Percentiles rank a stretch among this genome's conserved stretches.
phyloP scores from a whole-genome alignment of 352 stramenopile species.

The Pythium vanterpoolii region DNA sequence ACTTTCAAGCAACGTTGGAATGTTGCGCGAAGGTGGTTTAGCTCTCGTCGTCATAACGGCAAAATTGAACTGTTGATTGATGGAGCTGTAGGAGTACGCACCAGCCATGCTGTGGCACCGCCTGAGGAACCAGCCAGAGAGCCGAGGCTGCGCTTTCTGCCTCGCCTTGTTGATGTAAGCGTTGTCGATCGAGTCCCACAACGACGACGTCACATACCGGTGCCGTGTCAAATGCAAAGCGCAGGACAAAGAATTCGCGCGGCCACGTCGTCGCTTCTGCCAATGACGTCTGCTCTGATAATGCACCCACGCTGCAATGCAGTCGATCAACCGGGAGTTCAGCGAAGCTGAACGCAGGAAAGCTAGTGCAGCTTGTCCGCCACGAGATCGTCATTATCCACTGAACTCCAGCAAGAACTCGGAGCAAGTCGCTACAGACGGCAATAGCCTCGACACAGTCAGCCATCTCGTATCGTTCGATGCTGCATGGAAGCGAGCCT shows the following conservation, averaged over 20 bases:
- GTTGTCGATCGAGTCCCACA: background rate
- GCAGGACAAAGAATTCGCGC: too few relatives aligned
- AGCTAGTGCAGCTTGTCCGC: background rate
- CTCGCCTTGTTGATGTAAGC: background rate
- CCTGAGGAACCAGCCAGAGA: too few relatives aligned
- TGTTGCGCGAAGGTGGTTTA: background rate
- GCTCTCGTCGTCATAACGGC: too few relatives aligned
- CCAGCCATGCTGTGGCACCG: too few relatives aligned
- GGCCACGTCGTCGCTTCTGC: too few relatives aligned
- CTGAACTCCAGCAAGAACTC: slow-evolving; percentile 5
- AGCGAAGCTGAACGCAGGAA: background rate
- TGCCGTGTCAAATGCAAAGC: too few relatives aligned
- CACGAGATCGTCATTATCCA: background rate
- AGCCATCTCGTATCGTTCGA: slow-evolving; percentile 1
- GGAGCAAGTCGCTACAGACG: background rate
- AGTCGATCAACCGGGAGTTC: too few relatives aligned
- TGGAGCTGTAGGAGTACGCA: background rate
- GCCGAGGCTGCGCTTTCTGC: background rate
- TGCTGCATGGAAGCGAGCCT: background rate
- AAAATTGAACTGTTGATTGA: too few relatives aligned
- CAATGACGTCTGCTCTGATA: too few relatives aligned
- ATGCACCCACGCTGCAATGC: too few relatives aligned
- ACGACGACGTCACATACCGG: too few relatives aligned
- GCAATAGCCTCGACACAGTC: background rate
- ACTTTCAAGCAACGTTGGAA: background rate